Evolutionary conservation across 345 rosid genomes (phyloP), one percentile per base, ranked within the genome.

Genomic region (Melastoma malabathricum): DNA sequence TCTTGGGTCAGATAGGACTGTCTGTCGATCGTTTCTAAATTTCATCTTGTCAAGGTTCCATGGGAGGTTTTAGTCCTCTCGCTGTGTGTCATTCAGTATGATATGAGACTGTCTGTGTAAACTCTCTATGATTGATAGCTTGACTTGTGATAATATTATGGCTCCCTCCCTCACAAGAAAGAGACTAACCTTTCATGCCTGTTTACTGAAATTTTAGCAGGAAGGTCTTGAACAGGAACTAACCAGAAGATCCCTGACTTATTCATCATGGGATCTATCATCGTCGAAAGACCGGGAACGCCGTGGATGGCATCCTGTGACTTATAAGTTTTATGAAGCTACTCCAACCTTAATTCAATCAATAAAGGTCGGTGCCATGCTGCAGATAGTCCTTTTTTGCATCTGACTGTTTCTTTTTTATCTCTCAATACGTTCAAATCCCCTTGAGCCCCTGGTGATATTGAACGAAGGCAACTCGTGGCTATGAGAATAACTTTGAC

Each of bases 261-360:
- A 87, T 70, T 82, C 94, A 61, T 71, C 90, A 43, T 77, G 90
- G 98, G 98, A 92, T 64, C 72, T 80, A 56, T 71, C 95, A 18
- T 78, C 86, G 51, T 65, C 95, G 12, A 82, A 72, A 66, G 83
- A 82, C 43, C 89, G 68, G 10, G 72, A 79, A 59, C 97, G 86
- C 58, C 86, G 80, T 14, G 95, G 95, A 59, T 87, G 98, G 98
- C 98, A 79, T 73, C 98, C 86, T 53, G 74, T 76, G 52, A 80
- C 86, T 43, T 86, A 86, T 50, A 78, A 90, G 75, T 78, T 64
- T 67, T 71, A 89, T 14, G 98, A 80, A 69, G 98, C 94, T 51
- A 80, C 92, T 63, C 76, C 79, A 43, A 22, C 6, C 55, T 82
- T 90, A 43, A 59, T 90, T 54, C 66, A 74, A 62, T 82, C 86